These are phyloP conservation scores for Suillus variegatus DNA, from an alignment of 768 basidiomycete genomes.

Conservation along the genomic window DNA sequence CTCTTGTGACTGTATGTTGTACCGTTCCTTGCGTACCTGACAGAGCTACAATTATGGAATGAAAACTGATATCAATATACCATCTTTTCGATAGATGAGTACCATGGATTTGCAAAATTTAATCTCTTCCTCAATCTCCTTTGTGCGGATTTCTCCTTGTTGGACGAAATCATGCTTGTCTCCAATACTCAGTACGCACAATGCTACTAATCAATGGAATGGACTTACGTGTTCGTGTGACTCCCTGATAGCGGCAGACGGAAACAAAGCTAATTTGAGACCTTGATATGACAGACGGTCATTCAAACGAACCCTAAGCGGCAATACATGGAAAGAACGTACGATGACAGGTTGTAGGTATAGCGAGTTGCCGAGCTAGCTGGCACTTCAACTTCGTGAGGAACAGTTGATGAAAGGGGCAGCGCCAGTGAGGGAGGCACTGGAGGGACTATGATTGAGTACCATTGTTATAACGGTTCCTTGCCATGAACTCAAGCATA, in stretches of 20 bases:
- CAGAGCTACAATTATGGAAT: constrained; percentile 2
- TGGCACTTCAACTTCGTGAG: not conserved
- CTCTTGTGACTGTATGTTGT: constrained; percentile 1
- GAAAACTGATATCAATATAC: not conserved
- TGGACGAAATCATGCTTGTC: not conserved
- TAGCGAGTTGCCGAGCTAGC: not conserved
- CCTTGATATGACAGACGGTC: not conserved
- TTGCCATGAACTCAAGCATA: not conserved
- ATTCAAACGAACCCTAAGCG: not conserved
- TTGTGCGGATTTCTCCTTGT: not conserved
- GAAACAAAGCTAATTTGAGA: constrained; percentile 1
- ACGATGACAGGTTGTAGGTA: not conserved
- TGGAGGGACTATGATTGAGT: not conserved
- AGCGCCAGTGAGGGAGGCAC: not conserved
- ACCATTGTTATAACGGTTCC: not conserved
- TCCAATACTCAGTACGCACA: not conserved
- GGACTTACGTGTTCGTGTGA: not conserved
- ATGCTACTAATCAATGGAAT: not conserved
- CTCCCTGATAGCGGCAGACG: constrained; percentile 4
- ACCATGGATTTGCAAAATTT: constrained; percentile 7
- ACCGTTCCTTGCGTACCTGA: not conserved
- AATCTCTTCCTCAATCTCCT: constrained; percentile 8
- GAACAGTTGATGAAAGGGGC: not conserved
- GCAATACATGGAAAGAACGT: not conserved
- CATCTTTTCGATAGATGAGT: not conserved